These are phyloP conservation scores for Agaricus bisporus DNA, from an alignment of 768 basidiomycete genomes.

Conservation along the genomic window DNA sequence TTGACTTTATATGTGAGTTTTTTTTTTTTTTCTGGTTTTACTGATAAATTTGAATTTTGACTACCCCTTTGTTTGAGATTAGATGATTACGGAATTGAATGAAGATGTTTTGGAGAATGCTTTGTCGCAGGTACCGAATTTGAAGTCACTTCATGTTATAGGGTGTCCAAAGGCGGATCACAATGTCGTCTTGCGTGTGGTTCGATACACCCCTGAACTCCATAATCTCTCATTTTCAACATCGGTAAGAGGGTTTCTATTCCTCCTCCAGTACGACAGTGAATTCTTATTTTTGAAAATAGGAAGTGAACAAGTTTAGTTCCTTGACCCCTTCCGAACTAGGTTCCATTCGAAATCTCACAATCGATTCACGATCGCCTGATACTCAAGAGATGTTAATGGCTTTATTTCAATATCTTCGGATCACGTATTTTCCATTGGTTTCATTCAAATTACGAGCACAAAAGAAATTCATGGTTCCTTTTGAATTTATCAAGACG, in stretches of 20 bases:
- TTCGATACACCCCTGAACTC: slow-evolving; percentile 45
- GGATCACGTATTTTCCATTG: slow-evolving; percentile 24
- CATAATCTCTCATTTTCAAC: slow-evolving; percentile 58
- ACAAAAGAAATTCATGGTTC: slow-evolving; percentile 33
- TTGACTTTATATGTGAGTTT: slow-evolving; percentile 55
- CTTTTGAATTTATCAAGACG: slow-evolving; percentile 32
- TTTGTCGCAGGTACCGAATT: slow-evolving; percentile 42
- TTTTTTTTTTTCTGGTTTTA: not conserved
- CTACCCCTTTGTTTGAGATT: too few species aligned
- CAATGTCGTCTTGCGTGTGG: slow-evolving; percentile 35
- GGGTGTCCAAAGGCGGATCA: slow-evolving; percentile 57
- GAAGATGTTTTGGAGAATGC: slow-evolving; percentile 40
- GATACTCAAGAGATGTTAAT: slow-evolving; percentile 23
- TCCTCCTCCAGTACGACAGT: too few species aligned
- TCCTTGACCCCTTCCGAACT: slow-evolving; percentile 29
- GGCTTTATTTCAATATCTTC: slow-evolving; percentile 26
- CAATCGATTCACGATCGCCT: slow-evolving; percentile 43
- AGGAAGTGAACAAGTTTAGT: slow-evolving; percentile 23
- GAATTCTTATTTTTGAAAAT: too few species aligned
- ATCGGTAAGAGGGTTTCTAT: too few species aligned
- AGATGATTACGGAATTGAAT: slow-evolving; percentile 57
- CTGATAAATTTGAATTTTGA: too few species aligned
- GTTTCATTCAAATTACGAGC: slow-evolving; percentile 38
- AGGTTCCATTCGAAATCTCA: slow-evolving; percentile 40
- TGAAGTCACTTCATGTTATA: slow-evolving; percentile 55